Evolutionary conservation across 2,329 filamentous ascomycete species (phyloP).

Genomic region (Fusarium abutilonis): DNA sequence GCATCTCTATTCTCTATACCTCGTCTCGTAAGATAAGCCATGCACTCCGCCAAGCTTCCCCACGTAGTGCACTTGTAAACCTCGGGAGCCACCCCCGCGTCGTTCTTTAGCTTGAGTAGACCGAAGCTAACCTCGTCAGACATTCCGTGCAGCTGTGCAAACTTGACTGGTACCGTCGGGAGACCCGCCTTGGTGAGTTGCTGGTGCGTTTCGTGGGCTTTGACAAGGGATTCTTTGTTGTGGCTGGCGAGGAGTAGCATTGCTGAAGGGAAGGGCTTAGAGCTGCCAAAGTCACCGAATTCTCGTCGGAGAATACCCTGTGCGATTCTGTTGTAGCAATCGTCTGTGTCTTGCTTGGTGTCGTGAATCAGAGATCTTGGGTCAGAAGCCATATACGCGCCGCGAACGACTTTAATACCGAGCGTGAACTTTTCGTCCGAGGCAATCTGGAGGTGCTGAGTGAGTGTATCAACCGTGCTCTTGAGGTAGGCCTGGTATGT

Average conservation of each 20-base stretch:
- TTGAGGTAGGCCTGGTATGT: constrained; percentile 69
- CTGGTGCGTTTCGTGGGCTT: constrained; percentile 57
- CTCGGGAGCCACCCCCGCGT: constrained; percentile 39
- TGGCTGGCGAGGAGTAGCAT: constrained; percentile 65
- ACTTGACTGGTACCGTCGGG: constrained; percentile 53
- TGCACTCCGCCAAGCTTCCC: constrained; percentile 52
- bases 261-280: constrained; percentile 54
- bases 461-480: constrained; percentile 54
- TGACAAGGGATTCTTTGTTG: constrained; percentile 56
- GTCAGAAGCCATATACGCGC: constrained; percentile 64
- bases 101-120: constrained; percentile 54
- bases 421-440: constrained; percentile 59
- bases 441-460: constrained; percentile 57
- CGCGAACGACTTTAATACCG: constrained; percentile 66
- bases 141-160: constrained; percentile 67
- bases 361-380: constrained; percentile 61
- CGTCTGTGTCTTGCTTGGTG: constrained; percentile 63
- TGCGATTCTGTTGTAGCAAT: constrained; percentile 61
- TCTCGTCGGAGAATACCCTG: constrained; percentile 56
- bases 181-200: constrained; percentile 50
- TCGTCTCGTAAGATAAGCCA: constrained; percentile 51
- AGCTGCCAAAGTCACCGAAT: constrained; percentile 54
- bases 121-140: constrained; percentile 64
- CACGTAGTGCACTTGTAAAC: constrained; percentile 56
- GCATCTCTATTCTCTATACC: constrained; percentile 55